Percentiles rank a stretch among this genome's conserved stretches.
Conservation (phyloP, 257 asterid species). For the Solanum stenotomum region DNA sequence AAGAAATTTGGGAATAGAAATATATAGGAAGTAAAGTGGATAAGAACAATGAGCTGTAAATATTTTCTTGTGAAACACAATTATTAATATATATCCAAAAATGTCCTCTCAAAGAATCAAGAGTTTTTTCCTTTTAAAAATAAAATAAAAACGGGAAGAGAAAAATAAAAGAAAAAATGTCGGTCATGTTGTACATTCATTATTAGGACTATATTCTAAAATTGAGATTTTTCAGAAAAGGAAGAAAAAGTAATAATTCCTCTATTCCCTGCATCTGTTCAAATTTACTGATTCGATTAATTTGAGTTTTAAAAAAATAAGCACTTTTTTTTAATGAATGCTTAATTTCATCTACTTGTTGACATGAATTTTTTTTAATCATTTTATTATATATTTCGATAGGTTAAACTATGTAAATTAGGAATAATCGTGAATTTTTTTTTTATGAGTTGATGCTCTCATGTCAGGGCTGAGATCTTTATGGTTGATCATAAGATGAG, state of each 20-base stretch:
- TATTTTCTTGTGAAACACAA: background rate
- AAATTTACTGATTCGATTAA: background rate
- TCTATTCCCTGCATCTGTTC: background rate
- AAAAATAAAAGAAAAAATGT: background rate
- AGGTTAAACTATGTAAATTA: background rate
- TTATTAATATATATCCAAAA: background rate
- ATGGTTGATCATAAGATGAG: background rate
- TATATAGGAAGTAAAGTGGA: background rate
- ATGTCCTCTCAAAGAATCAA: background rate
- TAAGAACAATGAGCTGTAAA: background rate
- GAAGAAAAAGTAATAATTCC: background rate
- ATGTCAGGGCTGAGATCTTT: fast-evolving
- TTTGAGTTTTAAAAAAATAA: background rate
- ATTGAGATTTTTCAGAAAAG: background rate
- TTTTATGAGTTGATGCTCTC: background rate
- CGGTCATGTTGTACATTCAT: background rate
- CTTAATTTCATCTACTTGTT: background rate
- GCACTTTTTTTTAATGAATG: background rate
- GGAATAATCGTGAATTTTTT: background rate
- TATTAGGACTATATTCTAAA: background rate
- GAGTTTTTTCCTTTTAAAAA: background rate
- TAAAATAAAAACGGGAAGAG: background rate
- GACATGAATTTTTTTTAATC: background rate
- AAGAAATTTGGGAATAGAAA: background rate
- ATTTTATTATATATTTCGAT: background rate